phyloP scores from a whole-genome alignment of 1,284 basidiomycete genomes.

The Trichosporon ovoides region DNA sequence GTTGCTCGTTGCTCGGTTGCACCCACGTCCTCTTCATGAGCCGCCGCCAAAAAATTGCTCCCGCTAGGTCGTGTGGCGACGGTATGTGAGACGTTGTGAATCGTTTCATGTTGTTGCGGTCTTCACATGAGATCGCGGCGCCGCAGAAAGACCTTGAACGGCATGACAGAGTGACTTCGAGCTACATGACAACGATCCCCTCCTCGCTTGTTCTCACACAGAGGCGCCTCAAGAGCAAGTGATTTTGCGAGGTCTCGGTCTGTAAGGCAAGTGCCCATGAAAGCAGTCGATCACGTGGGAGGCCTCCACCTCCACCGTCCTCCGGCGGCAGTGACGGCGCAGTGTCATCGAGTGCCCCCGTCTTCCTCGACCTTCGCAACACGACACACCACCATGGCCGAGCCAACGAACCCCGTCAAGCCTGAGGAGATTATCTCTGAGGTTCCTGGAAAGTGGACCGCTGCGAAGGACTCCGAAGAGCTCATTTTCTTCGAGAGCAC shows the following conservation, averaged over 20 bases:
- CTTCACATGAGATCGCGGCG: too few species aligned
- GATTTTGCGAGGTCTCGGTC: too few species aligned
- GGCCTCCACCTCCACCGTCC: constrained; percentile 1
- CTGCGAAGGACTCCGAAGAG: constrained; percentile 63
- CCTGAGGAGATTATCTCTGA: constrained; percentile 57
- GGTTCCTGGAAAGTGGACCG: constrained; percentile 58
- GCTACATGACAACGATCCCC: too few species aligned
- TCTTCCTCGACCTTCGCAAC: neutral
- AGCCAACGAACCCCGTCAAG: constrained; percentile 28
- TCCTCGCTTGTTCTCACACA: too few species aligned
- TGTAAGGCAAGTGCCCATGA: too few species aligned
- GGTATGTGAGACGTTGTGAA: too few species aligned
- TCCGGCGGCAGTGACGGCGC: neutral
- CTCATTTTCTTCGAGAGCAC: constrained; percentile 71
- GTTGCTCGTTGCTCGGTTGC: too few species aligned
- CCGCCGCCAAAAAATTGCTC: neutral
- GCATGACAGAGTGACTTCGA: too few species aligned
- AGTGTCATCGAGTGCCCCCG: neutral
- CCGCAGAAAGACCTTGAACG: too few species aligned
- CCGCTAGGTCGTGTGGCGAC: neutral
- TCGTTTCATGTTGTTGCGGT: neutral
- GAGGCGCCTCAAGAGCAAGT: too few species aligned
- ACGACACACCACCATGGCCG: constrained; percentile 24
- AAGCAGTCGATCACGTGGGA: neutral
- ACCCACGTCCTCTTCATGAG: neutral